These are phyloP conservation scores for Vachellia pachyceras DNA, from an alignment of 306 rosid genomes.

Conservation along the genomic window DNA sequence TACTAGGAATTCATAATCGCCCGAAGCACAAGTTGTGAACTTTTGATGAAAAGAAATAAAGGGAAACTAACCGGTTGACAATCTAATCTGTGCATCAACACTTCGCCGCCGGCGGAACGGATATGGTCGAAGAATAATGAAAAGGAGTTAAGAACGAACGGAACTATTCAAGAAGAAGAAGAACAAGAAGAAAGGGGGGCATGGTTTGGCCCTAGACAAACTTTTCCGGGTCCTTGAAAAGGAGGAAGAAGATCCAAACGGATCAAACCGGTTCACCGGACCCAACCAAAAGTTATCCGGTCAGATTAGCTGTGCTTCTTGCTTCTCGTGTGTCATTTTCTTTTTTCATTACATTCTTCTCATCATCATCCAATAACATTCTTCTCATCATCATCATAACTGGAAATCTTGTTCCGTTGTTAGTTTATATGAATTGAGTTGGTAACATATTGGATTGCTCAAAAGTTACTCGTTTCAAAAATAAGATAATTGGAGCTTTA, in stretches of 20 bases:
- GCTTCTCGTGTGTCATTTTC: not conserved
- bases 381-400: not conserved
- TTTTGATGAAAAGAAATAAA: not conserved
- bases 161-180: not conserved
- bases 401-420: not conserved
- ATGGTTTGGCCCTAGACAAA: not conserved
- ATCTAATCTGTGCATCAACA: no score
- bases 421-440: no score
- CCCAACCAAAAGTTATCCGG: not conserved
- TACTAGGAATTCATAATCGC: not conserved
- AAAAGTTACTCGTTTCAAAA: no score
- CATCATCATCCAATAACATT: not conserved
- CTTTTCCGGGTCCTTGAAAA: not conserved
- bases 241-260: not conserved
- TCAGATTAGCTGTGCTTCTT: no score
- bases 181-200: no score
- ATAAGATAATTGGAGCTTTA: no score
- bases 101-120: not conserved
- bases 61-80: not conserved
- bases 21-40: not conserved
- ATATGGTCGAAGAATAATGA: not conserved
- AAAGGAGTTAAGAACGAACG: not conserved
- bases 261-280: not conserved
- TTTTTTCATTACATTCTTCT: not conserved
- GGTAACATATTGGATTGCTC: no score